phyloP scores from a whole-genome alignment of 2,329 filamentous ascomycete genomes.

The Arthrobotrys conoides region DNA sequence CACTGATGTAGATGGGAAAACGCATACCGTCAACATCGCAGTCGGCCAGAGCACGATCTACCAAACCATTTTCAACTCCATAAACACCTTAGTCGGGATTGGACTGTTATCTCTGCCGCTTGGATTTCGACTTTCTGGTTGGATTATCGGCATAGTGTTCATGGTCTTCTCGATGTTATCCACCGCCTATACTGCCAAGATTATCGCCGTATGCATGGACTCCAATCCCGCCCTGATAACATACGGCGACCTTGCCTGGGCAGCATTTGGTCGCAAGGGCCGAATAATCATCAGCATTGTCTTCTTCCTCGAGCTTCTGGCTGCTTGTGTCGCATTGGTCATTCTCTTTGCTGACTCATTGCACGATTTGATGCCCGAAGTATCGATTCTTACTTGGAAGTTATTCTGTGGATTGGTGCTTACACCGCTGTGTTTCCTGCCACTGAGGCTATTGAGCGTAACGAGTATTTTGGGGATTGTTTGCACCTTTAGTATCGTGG shows the following conservation, averaged over 20 bases:
- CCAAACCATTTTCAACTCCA: conserved; percentile 96
- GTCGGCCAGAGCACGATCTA: conserved; percentile 95
- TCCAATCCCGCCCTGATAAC: conserved; percentile 87
- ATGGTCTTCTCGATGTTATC: conserved; percentile 80
- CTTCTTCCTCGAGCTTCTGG: conserved; percentile 88
- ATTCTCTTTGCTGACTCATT: conserved; percentile 95
- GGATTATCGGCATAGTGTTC: conserved; percentile 78
- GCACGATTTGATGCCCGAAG: conserved; percentile 80
- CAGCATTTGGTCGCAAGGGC: conserved; percentile 82
- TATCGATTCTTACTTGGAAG: conserved; percentile 83
- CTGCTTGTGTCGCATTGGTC: conserved; percentile 88
- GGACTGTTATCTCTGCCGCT: conserved; percentile 90
- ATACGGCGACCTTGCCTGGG: conserved; percentile 90
- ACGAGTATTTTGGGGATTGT: conserved; percentile 94
- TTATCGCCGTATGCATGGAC: conserved; percentile 78
- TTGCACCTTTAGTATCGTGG: conserved; percentile 87
- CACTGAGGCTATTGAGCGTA: conserved; percentile 85
- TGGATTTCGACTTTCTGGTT: conserved; percentile 83
- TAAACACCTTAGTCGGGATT: conserved; percentile 75
- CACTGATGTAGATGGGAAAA: conserved; percentile 82
- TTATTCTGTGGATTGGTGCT: conserved; percentile 83
- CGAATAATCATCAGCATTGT: conserved; percentile 85
- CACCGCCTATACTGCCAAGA: conserved; percentile 86
- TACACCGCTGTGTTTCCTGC: conserved; percentile 85
- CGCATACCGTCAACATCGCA: conserved; percentile 79